These are phyloP conservation scores for Candida fluviatilis DNA, from an alignment of 805 yeast species.

Conservation along the genomic window DNA sequence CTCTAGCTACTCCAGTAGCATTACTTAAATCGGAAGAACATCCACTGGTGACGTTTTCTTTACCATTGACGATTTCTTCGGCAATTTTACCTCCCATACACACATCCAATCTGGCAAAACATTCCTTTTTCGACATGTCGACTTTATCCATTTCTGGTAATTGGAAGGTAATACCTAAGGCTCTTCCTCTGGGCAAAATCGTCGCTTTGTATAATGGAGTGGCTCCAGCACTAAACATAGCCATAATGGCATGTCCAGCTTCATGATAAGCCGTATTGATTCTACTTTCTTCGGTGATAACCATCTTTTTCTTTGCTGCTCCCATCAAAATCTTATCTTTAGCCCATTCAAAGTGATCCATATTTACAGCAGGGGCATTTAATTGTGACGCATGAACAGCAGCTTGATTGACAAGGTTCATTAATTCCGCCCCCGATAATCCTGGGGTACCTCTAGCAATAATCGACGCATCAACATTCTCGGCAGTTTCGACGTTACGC, in stretches of 20 bases:
- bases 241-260: conserved; percentile 99
- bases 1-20: conserved; percentile 91
- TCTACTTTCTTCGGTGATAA: conserved; percentile 91
- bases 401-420: conserved; percentile 95
- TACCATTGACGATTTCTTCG: conserved; percentile 88
- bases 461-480: conserved; percentile 81
- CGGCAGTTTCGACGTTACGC: conserved; percentile 82
- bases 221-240: conserved; percentile 90
- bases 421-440: conserved; percentile 94
- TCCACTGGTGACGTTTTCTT: conserved; percentile 90
- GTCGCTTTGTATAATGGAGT: conserved; percentile 96
- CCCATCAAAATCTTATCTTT: conserved; percentile 97
- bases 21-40: conserved; percentile 86
- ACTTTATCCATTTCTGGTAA: conserved; percentile 98
- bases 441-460: conserved; percentile 98
- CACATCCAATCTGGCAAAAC: conserved; percentile 88
- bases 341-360: conserved; percentile 97
- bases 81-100: conserved; percentile 99
- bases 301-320: conserved; percentile 97
- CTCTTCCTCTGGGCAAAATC: conserved; percentile 93
- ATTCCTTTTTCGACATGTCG: conserved; percentile 85
- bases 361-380: conserved; percentile 84
- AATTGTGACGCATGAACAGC: conserved; percentile 95
- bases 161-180: conserved; percentile 94
- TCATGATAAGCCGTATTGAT: conserved; percentile 96